phyloP scores from a whole-genome alignment of 2,329 filamentous ascomycete species.

The Trichophyton rubrum region DNA sequence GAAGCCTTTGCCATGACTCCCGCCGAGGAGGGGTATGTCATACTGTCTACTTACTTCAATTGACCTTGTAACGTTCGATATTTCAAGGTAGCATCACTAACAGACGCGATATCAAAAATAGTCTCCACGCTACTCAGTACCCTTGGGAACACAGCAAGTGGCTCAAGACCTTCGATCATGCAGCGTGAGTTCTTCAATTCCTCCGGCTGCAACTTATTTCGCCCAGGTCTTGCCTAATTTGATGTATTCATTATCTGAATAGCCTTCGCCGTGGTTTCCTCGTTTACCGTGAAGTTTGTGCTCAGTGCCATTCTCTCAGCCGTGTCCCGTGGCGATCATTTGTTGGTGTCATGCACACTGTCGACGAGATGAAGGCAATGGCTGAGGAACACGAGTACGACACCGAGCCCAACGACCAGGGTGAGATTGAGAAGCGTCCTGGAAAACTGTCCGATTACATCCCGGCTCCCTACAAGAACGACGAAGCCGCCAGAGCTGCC shows the following conservation, averaged over 20 bases:
- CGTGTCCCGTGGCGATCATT: slow-evolving; percentile 88
- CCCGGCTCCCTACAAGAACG: slow-evolving; percentile 92
- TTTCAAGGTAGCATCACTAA: slow-evolving; percentile 5
- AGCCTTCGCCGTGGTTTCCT: slow-evolving; percentile 98
- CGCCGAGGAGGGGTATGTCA: slow-evolving; percentile 91
- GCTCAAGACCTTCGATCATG: slow-evolving; percentile 93
- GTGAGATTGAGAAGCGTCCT: slow-evolving; percentile 94
- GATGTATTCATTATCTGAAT: slow-evolving; percentile 12
- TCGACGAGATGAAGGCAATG: slow-evolving; percentile 93
- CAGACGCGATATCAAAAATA: slow-evolving; percentile 28
- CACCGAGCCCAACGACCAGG: slow-evolving; percentile 92
- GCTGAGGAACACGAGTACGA: slow-evolving; percentile 99
- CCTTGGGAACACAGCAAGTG: slow-evolving; percentile 91
- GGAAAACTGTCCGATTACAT: slow-evolving; percentile 99
- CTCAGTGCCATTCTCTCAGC: slow-evolving; percentile 90
- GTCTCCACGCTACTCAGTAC: slow-evolving; percentile 82
- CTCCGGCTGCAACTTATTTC: not conserved
- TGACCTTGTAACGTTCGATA: not conserved
- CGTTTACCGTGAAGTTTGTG: slow-evolving; percentile 97
- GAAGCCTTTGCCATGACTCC: slow-evolving; percentile 80
- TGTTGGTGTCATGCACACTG: slow-evolving; percentile 83
- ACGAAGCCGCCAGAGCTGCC: slow-evolving; percentile 91
- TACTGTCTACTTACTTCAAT: slow-evolving; percentile 11
- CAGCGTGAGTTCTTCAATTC: slow-evolving; percentile 55
- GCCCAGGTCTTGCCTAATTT: not conserved